These are phyloP conservation scores for Mortierella sp. DNA, from an alignment of 371 early-diverging fungal genomes.

Conservation along the genomic window DNA sequence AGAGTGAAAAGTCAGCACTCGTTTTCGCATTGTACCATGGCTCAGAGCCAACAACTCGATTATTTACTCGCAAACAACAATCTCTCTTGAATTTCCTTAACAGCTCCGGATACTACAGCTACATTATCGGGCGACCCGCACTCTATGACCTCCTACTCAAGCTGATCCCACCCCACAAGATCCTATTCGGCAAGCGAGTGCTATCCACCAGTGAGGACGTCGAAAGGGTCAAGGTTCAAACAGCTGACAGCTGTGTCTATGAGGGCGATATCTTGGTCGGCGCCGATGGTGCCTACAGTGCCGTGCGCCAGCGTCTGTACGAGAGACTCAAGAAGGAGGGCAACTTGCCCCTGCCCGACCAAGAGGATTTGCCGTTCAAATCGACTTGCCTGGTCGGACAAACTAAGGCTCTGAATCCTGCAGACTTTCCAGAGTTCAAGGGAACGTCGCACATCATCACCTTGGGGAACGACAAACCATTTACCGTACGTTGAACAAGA, in stretches of 20 bases:
- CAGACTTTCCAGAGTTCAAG: background rate
- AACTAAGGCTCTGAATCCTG: background rate
- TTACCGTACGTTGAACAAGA: no score
- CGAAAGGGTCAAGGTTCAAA: background rate
- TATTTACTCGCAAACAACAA: accelerated
- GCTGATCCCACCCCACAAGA: conserved; percentile 8
- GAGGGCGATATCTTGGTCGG: conserved; percentile 15
- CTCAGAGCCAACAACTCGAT: no score
- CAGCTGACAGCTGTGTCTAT: background rate
- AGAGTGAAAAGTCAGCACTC: no score
- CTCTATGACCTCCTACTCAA: conserved; percentile 9
- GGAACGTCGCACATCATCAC: background rate
- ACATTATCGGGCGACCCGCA: background rate
- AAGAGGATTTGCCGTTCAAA: background rate
- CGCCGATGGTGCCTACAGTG: conserved; percentile 19
- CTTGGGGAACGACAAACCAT: no score
- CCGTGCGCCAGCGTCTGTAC: background rate
- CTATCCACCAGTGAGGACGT: background rate
- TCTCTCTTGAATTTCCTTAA: background rate
- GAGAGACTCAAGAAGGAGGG: background rate
- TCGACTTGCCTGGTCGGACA: background rate
- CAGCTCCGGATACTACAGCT: conserved; percentile 1
- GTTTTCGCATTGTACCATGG: background rate
- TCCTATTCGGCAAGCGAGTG: conserved; percentile 17
- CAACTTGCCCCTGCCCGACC: background rate